Evolutionary conservation across 139 green algal genomes (phyloP).

Genomic region (Coccomyxa sp.): DNA sequence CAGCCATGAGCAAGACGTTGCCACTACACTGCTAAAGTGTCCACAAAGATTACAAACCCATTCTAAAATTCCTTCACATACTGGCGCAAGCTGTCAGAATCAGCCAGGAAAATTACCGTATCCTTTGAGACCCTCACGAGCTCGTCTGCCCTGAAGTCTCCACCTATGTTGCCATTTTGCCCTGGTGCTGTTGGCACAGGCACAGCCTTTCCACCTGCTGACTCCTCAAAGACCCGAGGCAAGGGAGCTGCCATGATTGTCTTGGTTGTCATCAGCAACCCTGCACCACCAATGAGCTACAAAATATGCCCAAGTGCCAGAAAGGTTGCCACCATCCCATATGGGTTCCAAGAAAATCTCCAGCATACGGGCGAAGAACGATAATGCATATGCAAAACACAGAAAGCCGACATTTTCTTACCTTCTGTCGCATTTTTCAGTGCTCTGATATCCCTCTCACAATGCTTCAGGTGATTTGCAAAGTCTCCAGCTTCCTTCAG

Average conservation of each 20-base stretch:
- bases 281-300: conserved; percentile 8
- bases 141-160: conserved; percentile 64
- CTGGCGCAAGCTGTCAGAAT: no score
- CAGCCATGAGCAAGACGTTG: no score
- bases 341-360: no score
- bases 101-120: conserved; percentile 17
- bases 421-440: conserved; percentile 72
- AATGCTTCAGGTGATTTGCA: conserved; percentile 52
- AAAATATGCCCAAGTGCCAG: not conserved
- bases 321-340: no score
- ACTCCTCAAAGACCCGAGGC: conserved; percentile 76
- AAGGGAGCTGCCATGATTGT: conserved; percentile 61
- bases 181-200: conserved; percentile 17
- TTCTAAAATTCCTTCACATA: no score
- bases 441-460: conserved; percentile 76
- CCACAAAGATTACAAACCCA: no score
- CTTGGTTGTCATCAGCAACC: conserved; percentile 44
- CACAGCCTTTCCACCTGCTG: conserved; percentile 58
- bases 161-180: conserved; percentile 41
- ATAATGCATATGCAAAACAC: no score
- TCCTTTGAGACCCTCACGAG: conserved; percentile 59
- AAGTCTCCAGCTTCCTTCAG: conserved; percentile 78
- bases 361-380: no score
- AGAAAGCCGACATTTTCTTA: conserved; percentile 3
- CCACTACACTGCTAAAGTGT: not conserved